These are phyloP conservation scores for Orychophragmus violaceus DNA, from an alignment of 345 rosid species.

Conservation along the genomic window DNA sequence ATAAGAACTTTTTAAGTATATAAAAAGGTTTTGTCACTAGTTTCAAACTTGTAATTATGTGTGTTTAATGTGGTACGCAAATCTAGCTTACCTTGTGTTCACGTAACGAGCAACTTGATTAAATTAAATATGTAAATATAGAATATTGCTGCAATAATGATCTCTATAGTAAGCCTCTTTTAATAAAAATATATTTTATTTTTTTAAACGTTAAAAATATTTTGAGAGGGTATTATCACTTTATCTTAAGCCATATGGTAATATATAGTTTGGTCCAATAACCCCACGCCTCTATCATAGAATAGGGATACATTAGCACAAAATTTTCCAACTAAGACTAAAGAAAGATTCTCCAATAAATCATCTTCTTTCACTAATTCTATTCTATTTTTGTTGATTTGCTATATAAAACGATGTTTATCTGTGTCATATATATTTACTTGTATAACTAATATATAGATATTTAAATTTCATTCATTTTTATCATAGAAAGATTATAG, in stretches of 20 bases:
- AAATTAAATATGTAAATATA: neutral
- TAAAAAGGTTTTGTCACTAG: neutral
- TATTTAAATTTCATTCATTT: neutral
- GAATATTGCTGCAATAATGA: neutral
- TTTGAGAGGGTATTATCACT: constrained; percentile 6
- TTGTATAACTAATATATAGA: neutral
- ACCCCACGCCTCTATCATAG: constrained; percentile 23
- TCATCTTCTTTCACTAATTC: neutral
- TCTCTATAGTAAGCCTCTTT: neutral
- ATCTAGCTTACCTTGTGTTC: constrained; percentile 29
- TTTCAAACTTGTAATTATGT: constrained; percentile 12
- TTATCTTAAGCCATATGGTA: constrained; percentile 5
- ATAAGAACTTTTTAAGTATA: neutral
- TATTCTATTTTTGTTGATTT: neutral
- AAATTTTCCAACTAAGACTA: constrained; percentile 24
- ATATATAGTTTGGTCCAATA: constrained; percentile 28
- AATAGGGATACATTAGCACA: constrained; percentile 23
- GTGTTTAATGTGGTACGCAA: constrained; percentile 19
- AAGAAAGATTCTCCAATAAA: constrained; percentile 19
- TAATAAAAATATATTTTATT: neutral
- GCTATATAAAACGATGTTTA: neutral
- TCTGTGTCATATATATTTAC: neutral
- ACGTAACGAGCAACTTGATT: constrained; percentile 9
- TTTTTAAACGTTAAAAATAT: neutral
- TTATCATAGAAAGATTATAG: neutral